These are phyloP conservation scores for Eucalyptus marginata DNA, from an alignment of 345 rosid species.

Conservation along the genomic window DNA sequence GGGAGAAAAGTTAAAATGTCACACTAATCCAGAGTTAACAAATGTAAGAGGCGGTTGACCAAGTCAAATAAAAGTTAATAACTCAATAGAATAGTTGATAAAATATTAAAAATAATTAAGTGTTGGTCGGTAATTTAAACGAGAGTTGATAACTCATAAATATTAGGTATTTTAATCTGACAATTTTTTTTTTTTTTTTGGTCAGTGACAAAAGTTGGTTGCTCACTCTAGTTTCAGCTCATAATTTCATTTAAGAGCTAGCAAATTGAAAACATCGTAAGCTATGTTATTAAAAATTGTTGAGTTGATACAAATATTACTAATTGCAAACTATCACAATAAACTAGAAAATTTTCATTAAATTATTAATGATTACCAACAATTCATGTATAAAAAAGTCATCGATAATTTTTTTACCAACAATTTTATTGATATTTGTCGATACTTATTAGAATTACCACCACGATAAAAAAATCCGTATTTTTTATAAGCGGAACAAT, in stretches of 20 bases:
- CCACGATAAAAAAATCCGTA: not conserved
- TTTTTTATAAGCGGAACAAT: not conserved
- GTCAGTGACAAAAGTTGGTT: not conserved
- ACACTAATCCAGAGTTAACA: not conserved
- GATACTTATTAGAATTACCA: not conserved
- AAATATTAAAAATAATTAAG: not conserved
- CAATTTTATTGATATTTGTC: not conserved
- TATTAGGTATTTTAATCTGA: not conserved
- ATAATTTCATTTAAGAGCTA: not conserved
- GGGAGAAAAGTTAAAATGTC: not conserved
- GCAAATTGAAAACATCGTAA: not conserved
- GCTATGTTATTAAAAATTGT: not conserved
- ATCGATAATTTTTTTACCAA: not conserved
- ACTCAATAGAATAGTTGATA: not conserved
- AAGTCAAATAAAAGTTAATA: not conserved
- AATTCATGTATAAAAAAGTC: not conserved
- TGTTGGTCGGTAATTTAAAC: not conserved
- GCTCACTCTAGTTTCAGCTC: not conserved
- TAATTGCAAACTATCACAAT: not conserved
- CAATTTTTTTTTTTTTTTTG: too few relatives aligned
- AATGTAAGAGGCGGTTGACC: not conserved
- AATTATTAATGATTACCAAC: not conserved
- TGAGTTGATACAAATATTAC: not conserved
- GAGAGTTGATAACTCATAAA: too few relatives aligned
- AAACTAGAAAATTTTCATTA: not conserved